Conservation (phyloP, 805 yeast species). For the Yamadazyma endophytica region DNA sequence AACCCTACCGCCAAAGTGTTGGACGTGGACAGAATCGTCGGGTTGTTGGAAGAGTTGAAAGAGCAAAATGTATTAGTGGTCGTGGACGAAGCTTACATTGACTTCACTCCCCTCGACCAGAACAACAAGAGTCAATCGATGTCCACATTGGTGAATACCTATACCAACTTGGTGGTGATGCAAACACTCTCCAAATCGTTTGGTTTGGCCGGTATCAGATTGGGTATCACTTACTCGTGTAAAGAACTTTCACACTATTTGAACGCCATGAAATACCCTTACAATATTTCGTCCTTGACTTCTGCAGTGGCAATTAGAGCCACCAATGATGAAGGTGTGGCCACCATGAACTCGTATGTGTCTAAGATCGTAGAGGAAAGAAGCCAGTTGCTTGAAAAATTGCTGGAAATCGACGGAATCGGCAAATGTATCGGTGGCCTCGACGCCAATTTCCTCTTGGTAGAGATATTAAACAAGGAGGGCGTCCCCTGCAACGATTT, state of each 20-base stretch:
- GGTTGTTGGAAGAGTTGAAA: conserved; percentile 45
- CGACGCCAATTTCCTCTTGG: conserved; percentile 80
- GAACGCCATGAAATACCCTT: conserved; percentile 94
- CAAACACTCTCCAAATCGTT: conserved; percentile 94
- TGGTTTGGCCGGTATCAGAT: conserved; percentile 91
- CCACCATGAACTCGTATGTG: conserved; percentile 55
- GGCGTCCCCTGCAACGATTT: conserved; percentile 65
- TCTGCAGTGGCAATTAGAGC: conserved; percentile 75
- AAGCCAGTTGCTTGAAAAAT: conserved; percentile 43
- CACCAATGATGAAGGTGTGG: conserved; percentile 52
- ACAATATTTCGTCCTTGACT: conserved; percentile 82
- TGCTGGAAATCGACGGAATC: conserved; percentile 57
- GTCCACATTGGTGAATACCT: conserved; percentile 73
- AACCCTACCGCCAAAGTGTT: conserved; percentile 85
- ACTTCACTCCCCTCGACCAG: conserved; percentile 51
- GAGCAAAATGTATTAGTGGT: conserved; percentile 75
- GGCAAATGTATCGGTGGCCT: conserved; percentile 77
- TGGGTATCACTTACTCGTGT: conserved; percentile 75
- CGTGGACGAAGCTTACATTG: conserved; percentile 94
- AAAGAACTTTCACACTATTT: conserved; percentile 59
- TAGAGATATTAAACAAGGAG: conserved; percentile 59
- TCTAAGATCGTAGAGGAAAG: conserved; percentile 53
- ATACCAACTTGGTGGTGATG: conserved; percentile 79
- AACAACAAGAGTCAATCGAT: conserved; percentile 38
- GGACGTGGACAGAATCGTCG: conserved; percentile 28